Conservation (phyloP, 2,329 filamentous ascomycete species). For the Hysterium pulicare region DNA sequence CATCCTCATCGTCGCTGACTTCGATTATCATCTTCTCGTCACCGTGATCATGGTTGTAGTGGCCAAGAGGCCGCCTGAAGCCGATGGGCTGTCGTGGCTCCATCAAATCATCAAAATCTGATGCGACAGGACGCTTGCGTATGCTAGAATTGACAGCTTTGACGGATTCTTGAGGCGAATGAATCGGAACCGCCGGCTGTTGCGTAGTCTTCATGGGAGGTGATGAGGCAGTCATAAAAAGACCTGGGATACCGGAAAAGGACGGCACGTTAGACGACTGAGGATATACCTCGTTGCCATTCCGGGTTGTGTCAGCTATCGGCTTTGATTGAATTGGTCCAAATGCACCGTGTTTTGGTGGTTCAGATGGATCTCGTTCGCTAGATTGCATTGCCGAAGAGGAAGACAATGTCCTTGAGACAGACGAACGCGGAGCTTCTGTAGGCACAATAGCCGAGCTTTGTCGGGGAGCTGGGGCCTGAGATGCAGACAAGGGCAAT, state of each 20-base stretch:
- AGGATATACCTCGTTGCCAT: slow-evolving; percentile 5
- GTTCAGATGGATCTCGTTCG: neutral
- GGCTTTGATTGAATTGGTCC: neutral
- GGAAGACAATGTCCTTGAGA: neutral
- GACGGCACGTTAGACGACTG: slow-evolving; percentile 11
- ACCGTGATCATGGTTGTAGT: slow-evolving; percentile 46
- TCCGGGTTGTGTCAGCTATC: neutral
- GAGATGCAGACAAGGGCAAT: too few relatives aligned
- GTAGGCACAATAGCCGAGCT: slow-evolving; percentile 1
- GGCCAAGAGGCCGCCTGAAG: slow-evolving; percentile 61
- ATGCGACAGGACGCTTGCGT: slow-evolving; percentile 62
- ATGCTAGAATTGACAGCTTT: slow-evolving; percentile 10
- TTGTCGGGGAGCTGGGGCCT: too few relatives aligned
- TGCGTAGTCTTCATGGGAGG: slow-evolving; percentile 8
- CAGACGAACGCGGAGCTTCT: neutral
- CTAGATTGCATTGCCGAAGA: slow-evolving; percentile 1
- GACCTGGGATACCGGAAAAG: slow-evolving; percentile 48
- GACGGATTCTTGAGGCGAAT: slow-evolving; percentile 5
- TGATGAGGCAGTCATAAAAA: slow-evolving; percentile 46
- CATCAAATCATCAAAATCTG: slow-evolving; percentile 64
- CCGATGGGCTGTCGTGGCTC: slow-evolving; percentile 23
- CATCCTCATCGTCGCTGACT: slow-evolving; percentile 71
- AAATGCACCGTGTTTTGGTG: neutral
- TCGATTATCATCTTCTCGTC: slow-evolving; percentile 73
- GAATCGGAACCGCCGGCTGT: slow-evolving; percentile 9